Evolutionary conservation across 306 rosid species (phyloP), one percentile per base, ranked within the genome.

Genomic region (Crataegus laevigata): DNA sequence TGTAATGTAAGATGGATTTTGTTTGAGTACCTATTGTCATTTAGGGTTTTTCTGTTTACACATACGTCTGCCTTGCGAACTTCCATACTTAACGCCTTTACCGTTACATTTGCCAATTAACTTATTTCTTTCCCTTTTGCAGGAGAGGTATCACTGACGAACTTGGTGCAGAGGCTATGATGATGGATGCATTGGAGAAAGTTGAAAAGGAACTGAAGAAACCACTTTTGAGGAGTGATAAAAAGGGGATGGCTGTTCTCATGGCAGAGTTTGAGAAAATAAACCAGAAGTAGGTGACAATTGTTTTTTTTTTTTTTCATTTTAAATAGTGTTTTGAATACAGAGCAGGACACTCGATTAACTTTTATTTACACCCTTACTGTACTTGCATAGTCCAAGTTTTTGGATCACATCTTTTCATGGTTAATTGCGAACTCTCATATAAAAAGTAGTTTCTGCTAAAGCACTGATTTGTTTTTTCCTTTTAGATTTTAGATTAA

Each of bases 141-240:
- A 94, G 99, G 97, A 83, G 89, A 65, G 93, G 96, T 80, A 79
- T 94, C 43, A 59, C 70, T 24, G 99, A 94, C 81, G 90, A 85
- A 38, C 88, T 82, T 62, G 99, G 99, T 80, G 96, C 89, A 9
- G 97, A 94, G 87, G 87, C 91, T 60, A 9, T 86, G 96, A 92
- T 94, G 99, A 64, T 92, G 30, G 93, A 86, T 59, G 96, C 99
- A 43, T 78, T 94, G 88, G 97, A 92, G 61, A 94, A 88, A 88
- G 75, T 94, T 68, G 99, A 94, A 86, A 90, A 92, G 57, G 89
- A 92, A 25, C 78, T 90, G 43, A 92, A 92, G 66, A 89, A 89
- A 71, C 96, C 99, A 73, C 89, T 94, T 72, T 17, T 92, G 92
- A 90, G 97, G 86, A 76, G 87, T 84, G 99, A 94, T 68, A 87